Conservation (phyloP, 2,329 filamentous ascomycete genomes). For the Beauveria rudraprayagi region DNA sequence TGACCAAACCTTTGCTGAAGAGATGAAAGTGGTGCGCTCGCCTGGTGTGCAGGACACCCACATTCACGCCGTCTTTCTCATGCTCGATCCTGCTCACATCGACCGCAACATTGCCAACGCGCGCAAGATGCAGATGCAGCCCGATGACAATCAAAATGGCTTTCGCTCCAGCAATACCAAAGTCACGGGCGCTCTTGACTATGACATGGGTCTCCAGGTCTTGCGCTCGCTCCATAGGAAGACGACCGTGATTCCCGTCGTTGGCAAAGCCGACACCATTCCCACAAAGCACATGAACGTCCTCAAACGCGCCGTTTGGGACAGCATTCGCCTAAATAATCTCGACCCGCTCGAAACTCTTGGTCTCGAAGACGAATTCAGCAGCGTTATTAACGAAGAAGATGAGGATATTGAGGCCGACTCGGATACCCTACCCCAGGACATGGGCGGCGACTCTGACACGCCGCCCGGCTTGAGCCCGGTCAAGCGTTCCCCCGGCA, state of each 20-base stretch:
- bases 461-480: neutral
- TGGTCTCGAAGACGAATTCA: slow-evolving; percentile 69
- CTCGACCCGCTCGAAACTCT: slow-evolving; percentile 84
- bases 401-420: slow-evolving; percentile 47
- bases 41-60: slow-evolving; percentile 93
- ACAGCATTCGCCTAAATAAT: slow-evolving; percentile 70
- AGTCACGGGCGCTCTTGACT: slow-evolving; percentile 64
- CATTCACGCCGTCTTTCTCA: slow-evolving; percentile 89
- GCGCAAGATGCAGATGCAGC: slow-evolving; percentile 34
- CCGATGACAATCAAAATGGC: slow-evolving; percentile 40
- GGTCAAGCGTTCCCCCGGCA: slow-evolving; percentile 20
- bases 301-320: slow-evolving; percentile 85
- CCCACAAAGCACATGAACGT: slow-evolving; percentile 91
- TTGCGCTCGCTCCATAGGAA: slow-evolving; percentile 82
- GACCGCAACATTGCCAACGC: slow-evolving; percentile 71
- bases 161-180: slow-evolving; percentile 28
- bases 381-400: slow-evolving; percentile 46
- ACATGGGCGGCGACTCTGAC: slow-evolving; percentile 7
- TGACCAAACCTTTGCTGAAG: slow-evolving; percentile 92
- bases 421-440: slow-evolving; percentile 32
- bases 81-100: slow-evolving; percentile 80
- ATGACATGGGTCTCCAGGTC: slow-evolving; percentile 84
- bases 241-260: slow-evolving; percentile 90
- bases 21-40: slow-evolving; percentile 93
- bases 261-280: slow-evolving; percentile 94